Evolutionary conservation across 495 filamentous ascomycete species (phyloP).

Genomic region (Podospora appendiculata): DNA sequence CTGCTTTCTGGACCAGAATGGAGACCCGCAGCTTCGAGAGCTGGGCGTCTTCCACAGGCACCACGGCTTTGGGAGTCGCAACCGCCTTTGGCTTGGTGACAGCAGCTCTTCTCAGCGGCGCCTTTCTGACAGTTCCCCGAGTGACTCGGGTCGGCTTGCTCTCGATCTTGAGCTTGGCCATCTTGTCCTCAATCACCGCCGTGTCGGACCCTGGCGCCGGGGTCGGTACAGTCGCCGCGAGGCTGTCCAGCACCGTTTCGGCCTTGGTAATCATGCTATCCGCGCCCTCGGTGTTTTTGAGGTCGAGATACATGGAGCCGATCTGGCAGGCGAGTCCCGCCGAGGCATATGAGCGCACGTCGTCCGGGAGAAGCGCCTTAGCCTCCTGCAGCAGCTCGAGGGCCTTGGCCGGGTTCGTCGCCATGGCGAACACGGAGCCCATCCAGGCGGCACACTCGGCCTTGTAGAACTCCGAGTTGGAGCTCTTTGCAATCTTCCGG

Average conservation of each 20-base stretch:
- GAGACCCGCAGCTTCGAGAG: conserved; percentile 51
- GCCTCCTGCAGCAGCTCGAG: conserved; percentile 50
- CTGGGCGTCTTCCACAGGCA: conserved; percentile 39
- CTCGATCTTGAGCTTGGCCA: conserved; percentile 33
- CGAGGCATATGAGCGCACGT: conserved; percentile 38
- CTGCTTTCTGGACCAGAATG: conserved; percentile 58
- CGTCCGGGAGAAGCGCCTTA: conserved; percentile 29
- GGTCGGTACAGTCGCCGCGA: conserved; percentile 13
- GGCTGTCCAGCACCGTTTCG: conserved; percentile 25
- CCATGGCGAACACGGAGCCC: conserved; percentile 56
- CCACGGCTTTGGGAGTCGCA: conserved; percentile 7
- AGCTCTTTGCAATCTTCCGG: conserved; percentile 64
- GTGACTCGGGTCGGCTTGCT: conserved; percentile 23
- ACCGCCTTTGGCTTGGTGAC: conserved; percentile 17
- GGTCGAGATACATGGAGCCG: conserved; percentile 34
- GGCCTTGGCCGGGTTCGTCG: conserved; percentile 54
- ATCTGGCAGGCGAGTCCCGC: conserved; percentile 35
- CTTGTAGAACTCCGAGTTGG: conserved; percentile 52
- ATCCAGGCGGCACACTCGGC: conserved; percentile 49
- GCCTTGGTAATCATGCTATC: conserved; percentile 28
- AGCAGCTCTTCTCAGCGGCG: conserved; percentile 17
- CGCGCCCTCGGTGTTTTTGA: conserved; percentile 30
- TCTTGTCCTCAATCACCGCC: conserved; percentile 37
- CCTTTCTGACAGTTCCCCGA: conserved; percentile 6
- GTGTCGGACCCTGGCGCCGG: conserved; percentile 2